phyloP scores from a whole-genome alignment of 2,329 filamentous ascomycete genomes.

The Blastomyces gilchristii region DNA sequence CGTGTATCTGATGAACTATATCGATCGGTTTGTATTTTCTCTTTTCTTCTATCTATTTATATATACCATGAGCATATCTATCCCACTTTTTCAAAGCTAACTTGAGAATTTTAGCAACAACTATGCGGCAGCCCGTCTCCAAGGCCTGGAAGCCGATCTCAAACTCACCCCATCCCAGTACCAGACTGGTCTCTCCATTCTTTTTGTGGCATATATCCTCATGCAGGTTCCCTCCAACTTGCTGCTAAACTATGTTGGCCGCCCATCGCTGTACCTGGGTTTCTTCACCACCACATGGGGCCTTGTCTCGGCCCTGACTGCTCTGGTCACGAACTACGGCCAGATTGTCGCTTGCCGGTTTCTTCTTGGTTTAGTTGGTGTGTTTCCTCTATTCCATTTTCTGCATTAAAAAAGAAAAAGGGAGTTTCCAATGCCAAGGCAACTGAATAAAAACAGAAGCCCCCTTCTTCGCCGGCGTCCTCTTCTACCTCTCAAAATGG shows the following conservation, averaged over 20 bases:
- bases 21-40: conserved; percentile 31
- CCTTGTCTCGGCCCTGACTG: conserved; percentile 36
- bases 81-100: neutral
- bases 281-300: conserved; percentile 39
- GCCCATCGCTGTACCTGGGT: conserved; percentile 36
- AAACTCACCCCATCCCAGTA: conserved; percentile 28
- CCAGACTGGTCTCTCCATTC: conserved; percentile 34
- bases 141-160: conserved; percentile 33
- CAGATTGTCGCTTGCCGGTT: conserved; percentile 38
- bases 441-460: conserved; percentile 28
- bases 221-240: conserved; percentile 41
- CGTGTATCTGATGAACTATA: conserved; percentile 38
- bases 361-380: conserved; percentile 34
- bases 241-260: conserved; percentile 35
- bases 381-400: conserved; percentile 6
- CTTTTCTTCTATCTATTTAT: neutral
- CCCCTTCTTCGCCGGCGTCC: conserved; percentile 37
- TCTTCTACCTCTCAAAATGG: conserved; percentile 44
- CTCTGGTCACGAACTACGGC: conserved; percentile 33
- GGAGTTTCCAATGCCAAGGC: neutral
- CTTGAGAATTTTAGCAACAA: conserved; percentile 32
- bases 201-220: conserved; percentile 38
- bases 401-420: conserved; percentile 9
- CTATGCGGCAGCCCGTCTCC: conserved; percentile 36
- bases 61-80: neutral